phyloP scores from a whole-genome alignment of 176 grass and related monocot genomes.

The Rhipidocladum racemiflorum region DNA sequence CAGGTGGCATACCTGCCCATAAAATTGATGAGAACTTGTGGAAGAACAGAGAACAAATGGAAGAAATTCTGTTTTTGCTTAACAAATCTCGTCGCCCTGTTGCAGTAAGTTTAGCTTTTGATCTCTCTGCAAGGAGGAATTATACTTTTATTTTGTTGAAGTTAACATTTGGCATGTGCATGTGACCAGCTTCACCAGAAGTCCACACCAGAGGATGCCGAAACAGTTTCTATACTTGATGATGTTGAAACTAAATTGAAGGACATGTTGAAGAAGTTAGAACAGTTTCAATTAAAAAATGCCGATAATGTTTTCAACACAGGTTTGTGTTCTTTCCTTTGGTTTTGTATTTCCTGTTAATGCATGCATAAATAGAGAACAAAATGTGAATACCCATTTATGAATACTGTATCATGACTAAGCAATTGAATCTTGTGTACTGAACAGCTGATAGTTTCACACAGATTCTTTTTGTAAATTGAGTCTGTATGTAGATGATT shows the following conservation, averaged over 20 bases:
- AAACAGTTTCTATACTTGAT: slow-evolving; percentile 55
- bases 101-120: slow-evolving; percentile 52
- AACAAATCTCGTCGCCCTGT: slow-evolving; percentile 46
- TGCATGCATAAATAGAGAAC: slow-evolving; percentile 8
- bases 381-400: not conserved
- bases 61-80: slow-evolving; percentile 88
- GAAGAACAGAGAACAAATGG: slow-evolving; percentile 99
- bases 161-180: slow-evolving; percentile 25
- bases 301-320: slow-evolving; percentile 95
- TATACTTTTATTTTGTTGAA: slow-evolving; percentile 16
- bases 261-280: slow-evolving; percentile 62
- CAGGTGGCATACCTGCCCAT: slow-evolving; percentile 57
- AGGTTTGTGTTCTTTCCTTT: slow-evolving; percentile 51
- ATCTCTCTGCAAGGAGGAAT: not conserved
- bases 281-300: slow-evolving; percentile 85
- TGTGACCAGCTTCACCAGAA: slow-evolving; percentile 72
- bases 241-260: slow-evolving; percentile 77
- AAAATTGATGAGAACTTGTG: slow-evolving; percentile 99
- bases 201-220: slow-evolving; percentile 46
- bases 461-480: not conserved
- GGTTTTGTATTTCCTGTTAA: slow-evolving; percentile 9
- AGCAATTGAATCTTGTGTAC: slow-evolving; percentile 23
- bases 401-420: not conserved
- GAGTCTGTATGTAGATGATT: not conserved
- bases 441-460: slow-evolving; percentile 6